Conservation (phyloP, 352 stramenopile species). For the Blastocystis sp. region DNA sequence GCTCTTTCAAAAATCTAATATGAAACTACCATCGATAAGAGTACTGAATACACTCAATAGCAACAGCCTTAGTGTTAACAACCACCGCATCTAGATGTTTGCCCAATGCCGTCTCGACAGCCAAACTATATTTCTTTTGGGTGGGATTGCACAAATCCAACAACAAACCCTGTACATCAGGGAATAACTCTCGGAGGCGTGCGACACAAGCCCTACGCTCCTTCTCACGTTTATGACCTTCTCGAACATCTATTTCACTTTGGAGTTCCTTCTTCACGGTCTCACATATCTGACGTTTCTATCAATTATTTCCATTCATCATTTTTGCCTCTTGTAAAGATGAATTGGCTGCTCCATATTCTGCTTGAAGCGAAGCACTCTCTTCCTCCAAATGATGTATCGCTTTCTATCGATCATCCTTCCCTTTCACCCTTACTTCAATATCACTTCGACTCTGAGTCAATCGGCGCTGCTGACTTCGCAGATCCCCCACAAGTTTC, state of each 20-base stretch:
- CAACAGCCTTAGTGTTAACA: conserved; percentile 79
- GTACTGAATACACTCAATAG: conserved; percentile 84
- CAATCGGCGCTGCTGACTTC: conserved; percentile 44
- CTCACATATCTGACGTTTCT: conserved; percentile 62
- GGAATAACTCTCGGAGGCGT: conserved; percentile 76
- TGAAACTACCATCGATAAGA: neutral
- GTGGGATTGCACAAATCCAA: conserved; percentile 93
- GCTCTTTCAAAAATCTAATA: conserved; percentile 81
- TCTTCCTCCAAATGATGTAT: neutral
- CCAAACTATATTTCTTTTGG: conserved; percentile 91
- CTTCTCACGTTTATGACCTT: conserved; percentile 32
- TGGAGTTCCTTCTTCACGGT: conserved; percentile 55
- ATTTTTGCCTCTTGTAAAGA: conserved; percentile 79
- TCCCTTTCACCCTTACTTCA: neutral
- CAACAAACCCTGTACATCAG: conserved; percentile 87
- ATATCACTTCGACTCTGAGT: conserved; percentile 44
- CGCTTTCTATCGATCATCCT: neutral
- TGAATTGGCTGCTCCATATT: conserved; percentile 77
- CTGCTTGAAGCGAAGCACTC: conserved; percentile 32
- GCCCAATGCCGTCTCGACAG: conserved; percentile 91
- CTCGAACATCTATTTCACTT: conserved; percentile 25
- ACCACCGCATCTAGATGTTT: conserved; percentile 93
- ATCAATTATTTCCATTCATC: neutral
- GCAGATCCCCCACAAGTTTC: conserved; percentile 66
- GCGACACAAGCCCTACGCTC: conserved; percentile 71